A percentile compares a stretch with the other conserved stretches of the same genome.
These are phyloP conservation scores for Schizonepeta tenuifolia DNA, from an alignment of 257 asterid species.

Conservation along the genomic window DNA sequence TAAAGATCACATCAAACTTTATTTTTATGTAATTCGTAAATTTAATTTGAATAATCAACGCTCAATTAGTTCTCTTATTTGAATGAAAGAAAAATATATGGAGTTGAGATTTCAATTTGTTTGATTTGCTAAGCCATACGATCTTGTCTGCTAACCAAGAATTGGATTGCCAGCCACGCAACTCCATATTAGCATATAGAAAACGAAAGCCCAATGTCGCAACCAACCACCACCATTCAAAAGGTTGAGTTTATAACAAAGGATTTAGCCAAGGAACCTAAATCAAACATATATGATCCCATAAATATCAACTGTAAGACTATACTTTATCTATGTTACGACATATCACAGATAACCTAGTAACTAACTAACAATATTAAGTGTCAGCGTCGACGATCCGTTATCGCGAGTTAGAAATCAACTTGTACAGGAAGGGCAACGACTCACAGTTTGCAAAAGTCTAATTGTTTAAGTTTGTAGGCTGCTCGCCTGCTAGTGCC, in stretches of 20 bases:
- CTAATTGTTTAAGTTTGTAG: not conserved
- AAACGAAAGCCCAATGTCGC: not conserved
- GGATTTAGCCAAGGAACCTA: not conserved
- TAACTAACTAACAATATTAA: not conserved
- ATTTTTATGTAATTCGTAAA: too few relatives aligned
- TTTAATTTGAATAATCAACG: too few relatives aligned
- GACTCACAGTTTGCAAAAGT: conserved; percentile 1
- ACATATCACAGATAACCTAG: not conserved
- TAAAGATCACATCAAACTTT: too few relatives aligned
- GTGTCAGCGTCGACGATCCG: not conserved
- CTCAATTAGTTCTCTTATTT: too few relatives aligned
- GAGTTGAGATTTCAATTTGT: not conserved
- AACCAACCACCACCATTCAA: not conserved
- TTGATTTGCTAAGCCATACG: not conserved
- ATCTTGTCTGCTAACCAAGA: not conserved
- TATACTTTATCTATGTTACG: not conserved
- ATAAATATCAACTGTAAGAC: conserved; percentile 8
- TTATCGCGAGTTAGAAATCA: not conserved
- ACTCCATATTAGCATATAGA: not conserved
- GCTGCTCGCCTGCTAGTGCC: not conserved
- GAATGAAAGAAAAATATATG: too few relatives aligned
- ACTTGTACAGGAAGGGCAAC: not conserved
- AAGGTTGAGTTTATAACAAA: not conserved
- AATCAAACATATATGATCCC: not conserved
- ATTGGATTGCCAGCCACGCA: not conserved